phyloP scores from a whole-genome alignment of 257 asterid species.

The Thymus mandschuricus region DNA sequence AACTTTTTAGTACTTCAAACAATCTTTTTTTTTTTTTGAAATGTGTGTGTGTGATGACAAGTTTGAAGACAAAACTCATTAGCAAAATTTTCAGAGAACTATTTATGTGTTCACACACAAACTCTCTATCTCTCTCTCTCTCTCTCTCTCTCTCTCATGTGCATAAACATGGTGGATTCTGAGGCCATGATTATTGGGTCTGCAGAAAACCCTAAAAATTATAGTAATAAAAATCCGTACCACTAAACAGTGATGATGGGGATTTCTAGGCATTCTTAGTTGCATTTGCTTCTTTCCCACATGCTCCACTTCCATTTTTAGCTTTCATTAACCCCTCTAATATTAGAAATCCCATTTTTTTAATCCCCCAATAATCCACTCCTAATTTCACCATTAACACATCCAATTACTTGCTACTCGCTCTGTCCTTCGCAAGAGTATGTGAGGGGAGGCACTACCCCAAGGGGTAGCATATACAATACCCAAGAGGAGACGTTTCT shows the following conservation, averaged over 20 bases:
- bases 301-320: background rate
- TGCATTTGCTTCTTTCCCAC: conserved; percentile 24
- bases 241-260: conserved; percentile 24
- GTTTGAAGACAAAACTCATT: conserved; percentile 12
- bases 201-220: conserved; percentile 17
- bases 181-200: conserved; percentile 39
- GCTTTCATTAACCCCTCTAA: background rate
- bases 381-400: too few relatives aligned
- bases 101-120: too few relatives aligned
- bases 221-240: conserved; percentile 31
- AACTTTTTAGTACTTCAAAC: too few relatives aligned
- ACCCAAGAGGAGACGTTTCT: too few relatives aligned
- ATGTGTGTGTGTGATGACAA: background rate
- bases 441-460: too few relatives aligned
- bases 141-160: conserved; percentile 13
- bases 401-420: too few relatives aligned
- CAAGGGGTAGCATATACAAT: too few relatives aligned
- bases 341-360: too few relatives aligned
- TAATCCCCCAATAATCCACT: too few relatives aligned
- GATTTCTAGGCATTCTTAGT: conserved; percentile 32
- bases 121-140: background rate
- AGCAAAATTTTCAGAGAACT: background rate
- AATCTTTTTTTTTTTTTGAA: too few relatives aligned
- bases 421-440: too few relatives aligned
- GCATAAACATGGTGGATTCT: conserved; percentile 35